Percentiles rank a stretch among this genome's conserved stretches.
phyloP scores from a whole-genome alignment of 1,284 basidiomycete species.

The Tetrapyrgos nigripes region DNA sequence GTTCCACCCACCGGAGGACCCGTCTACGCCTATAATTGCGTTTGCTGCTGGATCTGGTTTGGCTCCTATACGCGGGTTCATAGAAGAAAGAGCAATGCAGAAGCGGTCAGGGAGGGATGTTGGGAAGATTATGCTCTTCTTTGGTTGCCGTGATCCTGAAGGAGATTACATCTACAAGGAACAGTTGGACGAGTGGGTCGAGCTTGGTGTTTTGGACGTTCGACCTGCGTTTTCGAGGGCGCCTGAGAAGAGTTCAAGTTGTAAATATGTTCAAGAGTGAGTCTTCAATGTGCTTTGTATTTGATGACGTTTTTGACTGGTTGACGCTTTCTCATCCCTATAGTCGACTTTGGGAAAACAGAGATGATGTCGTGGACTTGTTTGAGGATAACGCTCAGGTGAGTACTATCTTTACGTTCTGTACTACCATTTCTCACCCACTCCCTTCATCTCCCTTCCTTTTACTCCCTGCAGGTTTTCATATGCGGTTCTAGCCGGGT shows the following conservation, averaged over 20 bases:
- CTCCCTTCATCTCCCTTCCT: neutral
- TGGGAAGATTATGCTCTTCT: conserved; percentile 52
- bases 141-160: conserved; percentile 51
- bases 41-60: conserved; percentile 57
- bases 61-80: conserved; percentile 60
- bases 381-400: conserved; percentile 42
- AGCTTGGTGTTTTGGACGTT: conserved; percentile 53
- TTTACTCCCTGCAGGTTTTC: conserved; percentile 42
- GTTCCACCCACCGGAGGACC: conserved; percentile 56
- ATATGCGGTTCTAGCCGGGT: conserved; percentile 52
- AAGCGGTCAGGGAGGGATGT: conserved; percentile 51
- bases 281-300: conserved; percentile 23
- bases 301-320: neutral
- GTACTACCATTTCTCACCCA: neutral
- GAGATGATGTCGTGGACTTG: conserved; percentile 38
- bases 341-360: conserved; percentile 55
- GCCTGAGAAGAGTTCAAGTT: conserved; percentile 44
- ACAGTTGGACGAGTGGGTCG: conserved; percentile 51
- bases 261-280: conserved; percentile 58
- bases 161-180: conserved; percentile 50
- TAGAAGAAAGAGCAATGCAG: conserved; percentile 54
- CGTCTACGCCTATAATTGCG: conserved; percentile 50
- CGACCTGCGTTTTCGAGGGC: conserved; percentile 54
- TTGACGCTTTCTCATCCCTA: neutral
- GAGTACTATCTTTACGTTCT: too few relatives aligned